phyloP scores from a whole-genome alignment of 2,329 filamentous ascomycete genomes.

The Fusarium camptoceras region DNA sequence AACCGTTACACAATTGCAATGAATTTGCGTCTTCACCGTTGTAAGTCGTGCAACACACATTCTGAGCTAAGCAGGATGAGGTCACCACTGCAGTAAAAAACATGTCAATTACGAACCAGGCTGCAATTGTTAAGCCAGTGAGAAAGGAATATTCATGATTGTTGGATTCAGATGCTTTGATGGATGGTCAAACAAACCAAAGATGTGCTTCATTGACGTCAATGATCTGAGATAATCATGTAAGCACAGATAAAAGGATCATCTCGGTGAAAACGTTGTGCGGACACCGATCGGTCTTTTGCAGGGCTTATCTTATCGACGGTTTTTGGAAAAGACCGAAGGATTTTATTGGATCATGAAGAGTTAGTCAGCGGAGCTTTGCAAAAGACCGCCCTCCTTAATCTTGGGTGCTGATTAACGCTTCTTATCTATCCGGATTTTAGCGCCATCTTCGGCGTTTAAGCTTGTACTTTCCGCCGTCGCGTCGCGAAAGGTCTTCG shows the following conservation, averaged over 20 bases:
- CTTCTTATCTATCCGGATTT: conserved; percentile 2
- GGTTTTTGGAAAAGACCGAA: neutral
- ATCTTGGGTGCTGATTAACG: neutral
- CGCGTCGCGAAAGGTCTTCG: neutral
- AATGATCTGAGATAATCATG: neutral
- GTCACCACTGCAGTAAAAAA: neutral
- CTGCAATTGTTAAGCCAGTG: neutral
- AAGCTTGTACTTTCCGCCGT: neutral
- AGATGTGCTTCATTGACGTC: neutral
- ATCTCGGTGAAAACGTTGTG: neutral
- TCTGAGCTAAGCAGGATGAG: neutral
- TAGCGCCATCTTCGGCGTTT: conserved; percentile 12
- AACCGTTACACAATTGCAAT: neutral
- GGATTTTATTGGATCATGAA: neutral
- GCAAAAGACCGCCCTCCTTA: neutral
- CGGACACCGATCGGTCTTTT: neutral
- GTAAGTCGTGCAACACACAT: neutral
- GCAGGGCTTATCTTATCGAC: neutral
- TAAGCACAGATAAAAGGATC: neutral
- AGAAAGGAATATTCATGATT: neutral
- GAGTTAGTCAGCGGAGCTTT: neutral
- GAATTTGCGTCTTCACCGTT: neutral
- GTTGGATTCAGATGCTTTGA: neutral
- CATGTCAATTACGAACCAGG: neutral
- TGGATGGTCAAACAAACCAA: neutral